Base-by-base conservation (phyloP, 2,329 filamentous ascomycete genomes). In the Clarireedia paspali region DNA sequence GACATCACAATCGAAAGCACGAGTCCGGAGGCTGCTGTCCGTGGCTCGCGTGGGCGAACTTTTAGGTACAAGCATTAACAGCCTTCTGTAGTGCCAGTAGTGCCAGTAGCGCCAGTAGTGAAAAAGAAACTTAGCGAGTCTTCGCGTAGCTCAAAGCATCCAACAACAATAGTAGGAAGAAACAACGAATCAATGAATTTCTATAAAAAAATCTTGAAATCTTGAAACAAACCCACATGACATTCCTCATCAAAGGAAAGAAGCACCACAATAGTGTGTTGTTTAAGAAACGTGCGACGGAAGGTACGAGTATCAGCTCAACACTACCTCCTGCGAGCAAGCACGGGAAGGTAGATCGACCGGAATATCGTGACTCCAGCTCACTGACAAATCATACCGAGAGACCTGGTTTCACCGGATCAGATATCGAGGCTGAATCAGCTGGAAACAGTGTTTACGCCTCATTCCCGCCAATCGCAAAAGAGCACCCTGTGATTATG, bases 181-280 rank as follows among this genome's bases (percentile, higher is more conserved):
- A 40, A 54, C 38, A 48, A 46, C 55, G 57, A 45, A 51, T 38
- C 46, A 48, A 36, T 42, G 26, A 45, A 38, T 52, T 10, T 17
- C 12, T 45, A 42, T 48, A 54, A 47, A 61, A 59, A 38, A 38
- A 36, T 53, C 17, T 20, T 47, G 17, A 24, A 48, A 47, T 48
- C 26, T 40, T 48, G 36, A 42, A 40, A 40, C 17, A 44, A 54
- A 45, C 56, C 53, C 63, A 63, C 60, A 68, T 70, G 67, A 64
- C 66, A 60, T 65, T 67, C 56, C 49, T 56, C 45, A 56, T 64
- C 63, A 68, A 66, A 66, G 63, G 64, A 58, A 66, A 57, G 56
- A 67, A 64, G 55, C 51, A 62, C 42, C 62, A 50, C 54, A 61
- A 58, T 55, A 63, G 59, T 57, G 66, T 67, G 50, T 54, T 63